phyloP scores from a whole-genome alignment of 2,329 filamentous ascomycete genomes.

The Ophiostoma montium region DNA sequence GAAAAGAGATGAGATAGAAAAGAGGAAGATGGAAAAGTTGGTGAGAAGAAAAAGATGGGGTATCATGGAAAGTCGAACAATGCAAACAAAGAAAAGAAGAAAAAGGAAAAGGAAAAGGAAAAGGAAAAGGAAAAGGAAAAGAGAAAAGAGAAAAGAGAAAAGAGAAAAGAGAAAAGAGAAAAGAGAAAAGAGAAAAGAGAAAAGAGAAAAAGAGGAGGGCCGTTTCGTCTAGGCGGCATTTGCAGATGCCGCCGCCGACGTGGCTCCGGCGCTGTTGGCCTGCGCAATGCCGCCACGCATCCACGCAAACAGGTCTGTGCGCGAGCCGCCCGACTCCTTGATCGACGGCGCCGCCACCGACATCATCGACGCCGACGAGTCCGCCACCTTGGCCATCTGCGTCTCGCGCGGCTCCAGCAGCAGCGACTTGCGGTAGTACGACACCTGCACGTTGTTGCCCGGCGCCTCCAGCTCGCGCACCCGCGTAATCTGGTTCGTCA shows the following conservation, averaged over 20 bases:
- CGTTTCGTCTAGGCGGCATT: not conserved
- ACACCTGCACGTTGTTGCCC: conserved; percentile 41
- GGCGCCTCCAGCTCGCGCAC: conserved; percentile 47
- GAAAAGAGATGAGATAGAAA: not conserved
- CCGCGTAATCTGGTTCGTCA: conserved; percentile 64
- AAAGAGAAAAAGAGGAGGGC: too few relatives aligned
- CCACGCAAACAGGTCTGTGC: conserved; percentile 12
- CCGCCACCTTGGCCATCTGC: conserved; percentile 17
- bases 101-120: not conserved
- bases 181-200: conserved; percentile 1
- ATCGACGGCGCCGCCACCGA: conserved; percentile 1
- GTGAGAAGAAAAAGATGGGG: not conserved
- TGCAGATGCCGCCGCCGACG: not conserved
- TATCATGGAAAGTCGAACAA: conserved; percentile 1
- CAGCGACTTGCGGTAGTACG: conserved; percentile 68
- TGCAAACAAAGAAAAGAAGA: not conserved
- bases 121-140: not conserved
- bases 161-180: conserved; percentile 1
- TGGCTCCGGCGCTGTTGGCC: not conserved
- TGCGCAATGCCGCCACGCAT: conserved; percentile 11
- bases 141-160: not conserved
- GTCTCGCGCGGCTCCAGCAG: conserved; percentile 63
- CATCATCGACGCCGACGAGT: conserved; percentile 12
- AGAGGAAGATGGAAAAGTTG: not conserved
- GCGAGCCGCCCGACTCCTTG: conserved; percentile 5